phyloP scores from a whole-genome alignment of 768 basidiomycete species.

The Lanmaoa pseudosensibilis region DNA sequence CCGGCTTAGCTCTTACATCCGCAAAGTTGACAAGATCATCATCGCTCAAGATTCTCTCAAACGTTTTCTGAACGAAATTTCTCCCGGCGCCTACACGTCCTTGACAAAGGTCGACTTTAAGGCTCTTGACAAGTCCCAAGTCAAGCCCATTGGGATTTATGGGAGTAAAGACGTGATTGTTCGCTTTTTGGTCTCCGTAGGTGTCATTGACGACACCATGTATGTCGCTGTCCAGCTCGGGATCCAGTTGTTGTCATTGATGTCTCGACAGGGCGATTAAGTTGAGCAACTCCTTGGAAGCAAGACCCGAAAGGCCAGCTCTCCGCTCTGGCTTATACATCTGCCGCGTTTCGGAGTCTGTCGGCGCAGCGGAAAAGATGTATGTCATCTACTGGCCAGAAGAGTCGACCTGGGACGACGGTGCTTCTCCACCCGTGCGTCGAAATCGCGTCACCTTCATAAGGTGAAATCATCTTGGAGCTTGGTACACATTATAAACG shows the following conservation, averaged over 20 bases:
- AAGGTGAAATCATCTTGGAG: conserved; percentile 38
- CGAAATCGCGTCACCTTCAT: conserved; percentile 61
- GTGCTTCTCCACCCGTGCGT: conserved; percentile 44
- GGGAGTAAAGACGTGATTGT: conserved; percentile 53
- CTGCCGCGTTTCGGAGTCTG: conserved; percentile 24
- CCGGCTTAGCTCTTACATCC: not conserved
- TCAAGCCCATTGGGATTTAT: conserved; percentile 57
- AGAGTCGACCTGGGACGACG: conserved; percentile 56
- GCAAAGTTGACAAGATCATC: conserved; percentile 60
- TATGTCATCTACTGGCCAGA: conserved; percentile 66
- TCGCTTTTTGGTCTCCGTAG: conserved; percentile 42
- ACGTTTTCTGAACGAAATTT: conserved; percentile 46
- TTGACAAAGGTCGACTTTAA: conserved; percentile 60
- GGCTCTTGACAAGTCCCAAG: conserved; percentile 42
- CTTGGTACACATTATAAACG: not conserved
- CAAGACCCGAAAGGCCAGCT: conserved; percentile 10
- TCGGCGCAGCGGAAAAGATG: conserved; percentile 21
- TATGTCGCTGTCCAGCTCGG: conserved; percentile 28
- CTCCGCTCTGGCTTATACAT: conserved; percentile 56
- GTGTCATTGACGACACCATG: conserved; percentile 39
- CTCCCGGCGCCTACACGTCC: conserved; percentile 52
- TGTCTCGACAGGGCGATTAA: conserved; percentile 9
- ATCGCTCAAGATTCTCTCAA: conserved; percentile 54
- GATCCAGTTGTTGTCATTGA: not conserved
- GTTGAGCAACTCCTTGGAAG: conserved; percentile 6